A percentile compares a stretch with the other conserved stretches of the same genome.
These are phyloP conservation scores for Stropharia rugosoannulata DNA, from an alignment of 768 basidiomycete species.

Conservation along the genomic window DNA sequence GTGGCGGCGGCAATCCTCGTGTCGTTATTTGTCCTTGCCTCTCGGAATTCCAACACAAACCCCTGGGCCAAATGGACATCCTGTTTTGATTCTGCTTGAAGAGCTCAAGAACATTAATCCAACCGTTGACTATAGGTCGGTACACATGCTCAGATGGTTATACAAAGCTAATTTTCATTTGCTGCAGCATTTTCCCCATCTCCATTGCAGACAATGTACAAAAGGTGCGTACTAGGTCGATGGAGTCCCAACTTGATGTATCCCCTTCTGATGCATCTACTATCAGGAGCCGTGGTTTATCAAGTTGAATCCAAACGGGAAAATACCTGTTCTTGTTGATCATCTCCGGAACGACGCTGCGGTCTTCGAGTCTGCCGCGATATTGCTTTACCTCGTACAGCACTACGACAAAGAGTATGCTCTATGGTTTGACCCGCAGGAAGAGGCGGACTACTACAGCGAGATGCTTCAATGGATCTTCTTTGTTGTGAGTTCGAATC, in stretches of 20 bases:
- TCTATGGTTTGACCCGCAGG: constrained; percentile 59
- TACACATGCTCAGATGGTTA: too few relatives aligned
- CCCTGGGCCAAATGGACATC: constrained; percentile 56
- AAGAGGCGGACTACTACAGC: constrained; percentile 56
- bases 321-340: constrained; percentile 69
- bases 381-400: constrained; percentile 77
- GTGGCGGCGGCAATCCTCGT: too few relatives aligned
- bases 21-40: too few relatives aligned
- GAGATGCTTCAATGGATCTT: constrained; percentile 85
- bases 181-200: constrained; percentile 47
- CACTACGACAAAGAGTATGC: constrained; percentile 73
- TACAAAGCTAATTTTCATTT: not conserved
- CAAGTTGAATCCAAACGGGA: constrained; percentile 66
- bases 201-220: constrained; percentile 63
- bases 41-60: too few relatives aligned
- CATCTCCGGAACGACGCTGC: constrained; percentile 54
- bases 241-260: not conserved
- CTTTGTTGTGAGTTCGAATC: constrained; percentile 52
- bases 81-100: constrained; percentile 52
- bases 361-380: constrained; percentile 79
- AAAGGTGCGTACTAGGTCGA: constrained; percentile 41
- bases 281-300: constrained; percentile 60
- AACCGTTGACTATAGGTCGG: constrained; percentile 49
- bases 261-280: too few relatives aligned
- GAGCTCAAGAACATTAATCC: constrained; percentile 59